Percentiles rank a stretch among this genome's conserved stretches.
Conservation (phyloP, 1,139 yeast genomes). For the Sugiyamaella japonica region DNA sequence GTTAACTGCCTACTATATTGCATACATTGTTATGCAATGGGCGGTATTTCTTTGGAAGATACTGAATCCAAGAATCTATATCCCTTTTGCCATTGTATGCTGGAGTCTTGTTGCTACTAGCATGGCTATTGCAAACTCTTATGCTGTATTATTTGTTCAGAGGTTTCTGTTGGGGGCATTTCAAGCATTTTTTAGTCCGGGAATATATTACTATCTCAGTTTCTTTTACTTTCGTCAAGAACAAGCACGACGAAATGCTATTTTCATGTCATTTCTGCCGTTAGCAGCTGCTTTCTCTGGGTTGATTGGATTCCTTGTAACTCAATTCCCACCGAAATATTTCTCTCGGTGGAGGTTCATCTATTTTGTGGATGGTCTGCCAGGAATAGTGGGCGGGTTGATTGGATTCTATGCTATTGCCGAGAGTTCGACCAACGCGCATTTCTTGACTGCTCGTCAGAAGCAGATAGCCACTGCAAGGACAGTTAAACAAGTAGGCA, state of each 20-base stretch:
- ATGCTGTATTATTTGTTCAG: slow-evolving; percentile 27
- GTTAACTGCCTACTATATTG: slow-evolving; percentile 29
- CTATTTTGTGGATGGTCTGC: slow-evolving; percentile 44
- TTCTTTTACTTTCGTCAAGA: slow-evolving; percentile 35
- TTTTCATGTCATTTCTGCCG: slow-evolving; percentile 47
- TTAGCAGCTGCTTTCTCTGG: slow-evolving; percentile 35
- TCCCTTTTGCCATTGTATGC: slow-evolving; percentile 28
- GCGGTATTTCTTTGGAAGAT: slow-evolving; percentile 27
- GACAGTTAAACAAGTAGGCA: slow-evolving; percentile 28
- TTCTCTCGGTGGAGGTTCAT: slow-evolving; percentile 41
- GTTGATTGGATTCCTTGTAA: slow-evolving; percentile 42
- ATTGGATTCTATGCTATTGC: slow-evolving; percentile 43
- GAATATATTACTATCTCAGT: slow-evolving; percentile 36
- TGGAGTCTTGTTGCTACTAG: slow-evolving; percentile 31
- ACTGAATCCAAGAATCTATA: slow-evolving; percentile 27
- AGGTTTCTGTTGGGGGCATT: slow-evolving; percentile 32
- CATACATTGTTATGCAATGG: slow-evolving; percentile 36
- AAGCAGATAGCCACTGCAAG: slow-evolving; percentile 32
- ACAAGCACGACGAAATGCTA: slow-evolving; percentile 50
- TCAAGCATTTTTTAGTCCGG: slow-evolving; percentile 36
- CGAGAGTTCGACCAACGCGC: slow-evolving; percentile 46
- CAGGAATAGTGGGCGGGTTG: slow-evolving; percentile 39
- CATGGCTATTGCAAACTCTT: slow-evolving; percentile 25
- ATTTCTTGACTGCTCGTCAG: slow-evolving; percentile 30
- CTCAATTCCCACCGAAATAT: slow-evolving; percentile 23